These are phyloP conservation scores for Chytriomyces sp. DNA, from an alignment of 192 early-diverging fungal species.

Conservation along the genomic window DNA sequence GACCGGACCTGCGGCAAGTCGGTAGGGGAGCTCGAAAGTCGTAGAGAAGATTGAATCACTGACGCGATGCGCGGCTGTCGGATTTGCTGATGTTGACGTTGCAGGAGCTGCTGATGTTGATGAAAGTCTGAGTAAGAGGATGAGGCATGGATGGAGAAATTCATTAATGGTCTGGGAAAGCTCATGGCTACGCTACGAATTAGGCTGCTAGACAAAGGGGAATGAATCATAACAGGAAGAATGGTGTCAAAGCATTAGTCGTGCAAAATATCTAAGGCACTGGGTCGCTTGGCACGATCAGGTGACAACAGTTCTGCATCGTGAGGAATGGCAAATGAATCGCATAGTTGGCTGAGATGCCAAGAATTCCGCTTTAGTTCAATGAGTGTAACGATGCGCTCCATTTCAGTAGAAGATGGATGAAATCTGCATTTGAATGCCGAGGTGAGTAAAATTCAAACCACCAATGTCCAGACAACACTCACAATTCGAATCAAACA, in stretches of 20 bases:
- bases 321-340: not conserved
- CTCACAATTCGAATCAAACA: constrained; percentile 48
- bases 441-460: too few species aligned
- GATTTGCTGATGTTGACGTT: not conserved
- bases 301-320: constrained; percentile 12
- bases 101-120: too few species aligned
- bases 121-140: too few species aligned
- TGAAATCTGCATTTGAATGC: too few species aligned
- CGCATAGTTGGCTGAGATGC: not conserved
- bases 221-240: not conserved
- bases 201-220: not conserved
- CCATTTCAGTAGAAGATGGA: constrained; percentile 49
- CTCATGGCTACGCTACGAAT: not conserved
- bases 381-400: constrained; percentile 27
- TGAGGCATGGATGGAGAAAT: too few species aligned
- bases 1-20: not conserved
- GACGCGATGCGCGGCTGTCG: not conserved
- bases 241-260: constrained; percentile 22
- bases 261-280: constrained; percentile 25
- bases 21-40: not conserved
- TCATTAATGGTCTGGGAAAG: too few species aligned
- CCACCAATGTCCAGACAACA: too few species aligned
- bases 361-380: constrained; percentile 17
- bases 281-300: constrained; percentile 15
- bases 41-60: not conserved